Evolutionary conservation across 805 yeast species (phyloP), one percentile per base, ranked within the genome.

Genomic region (Candida mattraensis): DNA sequence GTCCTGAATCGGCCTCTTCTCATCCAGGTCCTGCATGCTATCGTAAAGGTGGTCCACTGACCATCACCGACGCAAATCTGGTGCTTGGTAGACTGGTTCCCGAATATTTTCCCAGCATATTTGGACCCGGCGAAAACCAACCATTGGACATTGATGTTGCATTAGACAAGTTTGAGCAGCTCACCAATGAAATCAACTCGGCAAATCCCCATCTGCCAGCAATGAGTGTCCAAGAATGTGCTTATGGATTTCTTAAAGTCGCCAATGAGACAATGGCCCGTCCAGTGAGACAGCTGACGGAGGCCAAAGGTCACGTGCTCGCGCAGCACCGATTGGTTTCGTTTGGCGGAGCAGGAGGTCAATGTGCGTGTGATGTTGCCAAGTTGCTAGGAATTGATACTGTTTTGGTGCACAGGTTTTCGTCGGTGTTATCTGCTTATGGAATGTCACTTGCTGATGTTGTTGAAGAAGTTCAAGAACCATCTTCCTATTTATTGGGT

Each of bases 341-440:
- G 2, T 87, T 87, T 62, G 96, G 96, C 30, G 96, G 96, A 31
- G 95, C 95, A 17, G 96, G 96, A 35, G 96, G 96, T 7, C 96
- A 87, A 61, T 89, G 85, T 59, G 89, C 93, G 2, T 79, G 76
- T 31, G 79, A 84, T 7, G 79, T 87, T 22, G 95, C 95, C 1
- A 69, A 75, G 39, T 70, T 74, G 17, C 66, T 87, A 42, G 88
- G 88, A 7, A 83, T 87, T 30, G 57, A 67, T 9, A 74, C 77
- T 18, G 83, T 87, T 6, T 60, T 86, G 21, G 80, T 84, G 17
- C 95, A 87, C 61, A 74, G 82, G 55, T 84, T 84, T 57, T 85
- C 95, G 2, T 85, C 95, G 0, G 77, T 87, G 26, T 65, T 87
- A 8, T 84, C 94, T 1, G 95, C 96, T 0, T 87, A 83, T 54